phyloP scores from a whole-genome alignment of 2,329 filamentous ascomycete genomes.

The Verticillium alfalfae region DNA sequence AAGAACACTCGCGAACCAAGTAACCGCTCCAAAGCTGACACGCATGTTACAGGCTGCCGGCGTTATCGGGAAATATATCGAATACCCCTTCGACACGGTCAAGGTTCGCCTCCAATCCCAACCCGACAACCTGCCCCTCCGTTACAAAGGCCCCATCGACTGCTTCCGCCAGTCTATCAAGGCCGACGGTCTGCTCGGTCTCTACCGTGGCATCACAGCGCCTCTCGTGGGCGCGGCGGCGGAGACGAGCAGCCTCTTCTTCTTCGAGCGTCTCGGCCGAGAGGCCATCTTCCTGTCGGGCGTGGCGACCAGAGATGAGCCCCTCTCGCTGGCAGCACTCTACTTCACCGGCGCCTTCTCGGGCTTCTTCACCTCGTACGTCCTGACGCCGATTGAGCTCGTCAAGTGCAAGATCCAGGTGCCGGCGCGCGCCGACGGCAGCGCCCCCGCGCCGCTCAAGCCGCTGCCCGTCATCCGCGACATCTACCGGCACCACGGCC shows the following conservation, averaged over 20 bases:
- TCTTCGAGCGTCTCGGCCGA: slow-evolving; percentile 76
- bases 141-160: slow-evolving; percentile 82
- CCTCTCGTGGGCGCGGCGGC: slow-evolving; percentile 86
- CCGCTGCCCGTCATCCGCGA: slow-evolving; percentile 69
- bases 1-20: slow-evolving; percentile 13
- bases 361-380: slow-evolving; percentile 81
- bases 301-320: slow-evolving; percentile 43
- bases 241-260: slow-evolving; percentile 88
- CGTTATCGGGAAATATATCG: slow-evolving; percentile 88
- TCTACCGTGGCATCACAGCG: slow-evolving; percentile 91
- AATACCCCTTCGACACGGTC: slow-evolving; percentile 97
- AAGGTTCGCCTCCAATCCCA: slow-evolving; percentile 98
- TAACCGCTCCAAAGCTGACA: background rate
- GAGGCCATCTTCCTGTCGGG: slow-evolving; percentile 54
- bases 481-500: slow-evolving; percentile 75
- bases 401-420: slow-evolving; percentile 99
- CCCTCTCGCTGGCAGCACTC: slow-evolving; percentile 69
- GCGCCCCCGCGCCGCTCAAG: slow-evolving; percentile 43
- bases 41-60: slow-evolving; percentile 62
- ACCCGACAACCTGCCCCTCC: slow-evolving; percentile 73
- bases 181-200: slow-evolving; percentile 69
- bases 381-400: slow-evolving; percentile 91
- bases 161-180: slow-evolving; percentile 85
- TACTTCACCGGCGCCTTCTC: slow-evolving; percentile 79
- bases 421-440: slow-evolving; percentile 39